phyloP scores from a whole-genome alignment of 179 eudicot genomes.

The Heliamphora pulchella region DNA sequence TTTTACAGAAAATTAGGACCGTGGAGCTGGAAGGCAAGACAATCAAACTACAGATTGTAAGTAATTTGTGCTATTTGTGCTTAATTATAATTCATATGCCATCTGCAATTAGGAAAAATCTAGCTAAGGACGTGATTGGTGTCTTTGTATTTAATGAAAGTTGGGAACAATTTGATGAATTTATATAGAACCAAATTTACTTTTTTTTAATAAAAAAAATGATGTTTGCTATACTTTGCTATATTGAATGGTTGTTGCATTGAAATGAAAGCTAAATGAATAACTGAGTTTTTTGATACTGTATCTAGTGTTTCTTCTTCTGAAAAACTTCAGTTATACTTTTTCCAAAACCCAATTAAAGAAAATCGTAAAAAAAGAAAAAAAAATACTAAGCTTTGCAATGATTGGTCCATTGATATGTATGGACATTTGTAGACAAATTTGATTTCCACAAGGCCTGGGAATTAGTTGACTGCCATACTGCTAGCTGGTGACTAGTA shows the following conservation, averaged over 20 bases:
- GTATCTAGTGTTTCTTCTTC: background rate
- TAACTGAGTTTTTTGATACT: background rate
- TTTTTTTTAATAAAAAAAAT: background rate
- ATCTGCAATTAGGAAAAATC: background rate
- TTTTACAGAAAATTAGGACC: slow-evolving; percentile 67
- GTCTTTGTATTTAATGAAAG: background rate
- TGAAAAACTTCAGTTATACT: background rate
- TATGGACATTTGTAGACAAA: background rate
- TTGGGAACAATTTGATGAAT: background rate
- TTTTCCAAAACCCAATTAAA: background rate
- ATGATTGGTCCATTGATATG: background rate
- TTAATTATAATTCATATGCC: background rate
- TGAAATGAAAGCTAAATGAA: background rate
- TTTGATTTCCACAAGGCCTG: background rate
- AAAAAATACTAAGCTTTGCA: background rate
- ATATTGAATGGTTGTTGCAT: background rate
- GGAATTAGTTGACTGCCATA: background rate
- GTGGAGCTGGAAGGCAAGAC: slow-evolving; percentile 80
- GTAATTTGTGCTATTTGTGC: slow-evolving; percentile 19
- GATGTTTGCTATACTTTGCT: background rate
- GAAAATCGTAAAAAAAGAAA: background rate
- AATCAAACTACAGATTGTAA: slow-evolving; percentile 74
- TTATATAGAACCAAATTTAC: background rate
- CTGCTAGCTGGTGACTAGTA: background rate
- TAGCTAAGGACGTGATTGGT: background rate